Evolutionary conservation across 202 grass and related monocot genomes (phyloP).

Genomic region (Setaria italica): DNA sequence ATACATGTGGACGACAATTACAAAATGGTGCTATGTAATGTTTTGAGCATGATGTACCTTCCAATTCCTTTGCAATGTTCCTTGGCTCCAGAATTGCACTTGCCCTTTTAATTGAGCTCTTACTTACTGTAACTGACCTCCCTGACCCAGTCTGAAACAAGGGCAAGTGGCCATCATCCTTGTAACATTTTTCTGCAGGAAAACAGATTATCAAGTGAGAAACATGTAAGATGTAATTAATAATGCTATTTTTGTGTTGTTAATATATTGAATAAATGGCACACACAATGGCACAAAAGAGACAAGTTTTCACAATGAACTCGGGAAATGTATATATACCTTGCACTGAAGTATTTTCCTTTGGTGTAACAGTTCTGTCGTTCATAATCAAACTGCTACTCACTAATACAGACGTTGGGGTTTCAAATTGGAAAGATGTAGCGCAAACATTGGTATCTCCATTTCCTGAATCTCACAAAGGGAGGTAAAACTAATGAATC

Average conservation of each 20-base stretch:
- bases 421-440: constrained; percentile 54
- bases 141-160: constrained; percentile 75
- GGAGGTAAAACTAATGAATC: constrained; percentile 36
- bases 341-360: constrained; percentile 45
- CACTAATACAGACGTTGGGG: constrained; percentile 51
- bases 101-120: constrained; percentile 77
- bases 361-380: constrained; percentile 46
- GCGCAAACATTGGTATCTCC: constrained; percentile 32
- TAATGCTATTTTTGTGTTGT: constrained; percentile 2
- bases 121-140: constrained; percentile 57
- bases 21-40: constrained; percentile 21
- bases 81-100: constrained; percentile 62
- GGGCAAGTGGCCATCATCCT: constrained; percentile 42
- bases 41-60: constrained; percentile 49
- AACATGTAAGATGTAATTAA: constrained; percentile 11
- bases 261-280: constrained; percentile 19
- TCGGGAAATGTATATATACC: constrained; percentile 43
- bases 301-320: constrained; percentile 21
- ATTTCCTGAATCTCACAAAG: constrained; percentile 47
- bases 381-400: constrained; percentile 49
- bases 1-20: neutral
- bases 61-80: constrained; percentile 56
- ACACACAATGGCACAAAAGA: constrained; percentile 34
- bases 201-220: constrained; percentile 27
- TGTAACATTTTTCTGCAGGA: constrained; percentile 39